Conservation (phyloP, 371 early-diverging fungal species). For the Syncephalastrum sp. region DNA sequence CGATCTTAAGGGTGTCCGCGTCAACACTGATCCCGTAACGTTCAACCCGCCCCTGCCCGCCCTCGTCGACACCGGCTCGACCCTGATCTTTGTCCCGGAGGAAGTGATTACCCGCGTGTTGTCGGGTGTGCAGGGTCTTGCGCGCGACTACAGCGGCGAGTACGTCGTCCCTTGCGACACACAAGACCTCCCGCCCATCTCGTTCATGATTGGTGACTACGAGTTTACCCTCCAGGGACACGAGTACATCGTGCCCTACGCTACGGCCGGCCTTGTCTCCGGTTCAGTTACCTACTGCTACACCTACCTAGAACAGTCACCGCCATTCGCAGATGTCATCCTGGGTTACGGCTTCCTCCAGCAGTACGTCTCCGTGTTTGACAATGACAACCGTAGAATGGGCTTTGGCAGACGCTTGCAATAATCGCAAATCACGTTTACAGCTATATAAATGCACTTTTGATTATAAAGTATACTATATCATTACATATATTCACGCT, state of each 20-base stretch:
- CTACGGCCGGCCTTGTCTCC: conserved; percentile 10
- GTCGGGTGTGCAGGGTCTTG: conserved; percentile 12
- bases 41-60: conserved; percentile 16
- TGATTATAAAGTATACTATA: too few relatives aligned
- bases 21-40: conserved; percentile 15
- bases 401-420: conserved; percentile 25
- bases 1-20: conserved; percentile 26
- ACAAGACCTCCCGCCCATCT: conserved; percentile 20
- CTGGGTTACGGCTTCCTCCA: conserved; percentile 49
- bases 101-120: conserved; percentile 22
- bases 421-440: too few relatives aligned
- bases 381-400: conserved; percentile 35
- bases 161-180: conserved; percentile 37
- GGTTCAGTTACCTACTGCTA: conserved; percentile 18
- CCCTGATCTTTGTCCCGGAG: conserved; percentile 33
- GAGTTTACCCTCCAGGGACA: conserved; percentile 22
- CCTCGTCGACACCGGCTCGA: conserved; percentile 45
- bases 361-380: conserved; percentile 42
- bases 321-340: conserved; percentile 35
- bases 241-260: conserved; percentile 28
- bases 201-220: conserved; percentile 20
- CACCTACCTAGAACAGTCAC: conserved; percentile 40
- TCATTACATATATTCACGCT: too few relatives aligned
- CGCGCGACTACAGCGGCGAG: conserved; percentile 23
- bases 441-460: too few relatives aligned